Evolutionary conservation across 768 basidiomycete genomes (phyloP).

Genomic region (Suillus paluster): DNA sequence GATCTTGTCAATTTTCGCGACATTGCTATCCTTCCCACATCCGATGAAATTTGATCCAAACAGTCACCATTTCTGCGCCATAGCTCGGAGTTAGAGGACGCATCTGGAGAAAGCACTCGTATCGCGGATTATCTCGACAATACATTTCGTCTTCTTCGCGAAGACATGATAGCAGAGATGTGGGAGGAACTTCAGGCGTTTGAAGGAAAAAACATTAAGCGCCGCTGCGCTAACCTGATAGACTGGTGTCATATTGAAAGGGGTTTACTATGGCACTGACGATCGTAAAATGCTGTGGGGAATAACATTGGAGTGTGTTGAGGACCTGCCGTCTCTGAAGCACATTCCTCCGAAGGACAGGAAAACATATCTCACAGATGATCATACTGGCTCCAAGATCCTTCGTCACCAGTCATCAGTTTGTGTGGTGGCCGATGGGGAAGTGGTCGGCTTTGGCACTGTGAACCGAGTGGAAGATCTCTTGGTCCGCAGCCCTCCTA

Average conservation of each 20-base stretch:
- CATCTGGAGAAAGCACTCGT: conserved; percentile 37
- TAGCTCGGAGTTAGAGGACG: conserved; percentile 43
- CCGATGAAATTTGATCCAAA: conserved; percentile 51
- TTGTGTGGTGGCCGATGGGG: conserved; percentile 49
- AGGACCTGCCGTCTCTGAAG: conserved; percentile 40
- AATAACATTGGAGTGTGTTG: conserved; percentile 37
- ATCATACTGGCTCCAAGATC: conserved; percentile 29
- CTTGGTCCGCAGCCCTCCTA: conserved; percentile 46
- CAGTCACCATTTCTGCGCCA: conserved; percentile 51
- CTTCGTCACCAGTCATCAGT: conserved; percentile 54
- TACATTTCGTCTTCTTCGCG: conserved; percentile 60
- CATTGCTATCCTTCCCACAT: conserved; percentile 61
- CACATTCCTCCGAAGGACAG: conserved; percentile 36
- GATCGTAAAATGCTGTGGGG: conserved; percentile 38
- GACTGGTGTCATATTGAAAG: conserved; percentile 39
- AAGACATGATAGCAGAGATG: conserved; percentile 59
- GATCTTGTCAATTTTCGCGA: conserved; percentile 59
- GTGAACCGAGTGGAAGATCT: conserved; percentile 56
- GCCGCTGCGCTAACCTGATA: conserved; percentile 39
- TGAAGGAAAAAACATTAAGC: conserved; percentile 39
- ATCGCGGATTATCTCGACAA: conserved; percentile 56
- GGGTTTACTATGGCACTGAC: conserved; percentile 34
- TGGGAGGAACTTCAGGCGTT: conserved; percentile 52
- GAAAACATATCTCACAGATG: conserved; percentile 39
- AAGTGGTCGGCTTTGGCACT: conserved; percentile 54